Evolutionary conservation across 2,329 filamentous ascomycete species (phyloP).

Genomic region (Diaporthe amygdali): DNA sequence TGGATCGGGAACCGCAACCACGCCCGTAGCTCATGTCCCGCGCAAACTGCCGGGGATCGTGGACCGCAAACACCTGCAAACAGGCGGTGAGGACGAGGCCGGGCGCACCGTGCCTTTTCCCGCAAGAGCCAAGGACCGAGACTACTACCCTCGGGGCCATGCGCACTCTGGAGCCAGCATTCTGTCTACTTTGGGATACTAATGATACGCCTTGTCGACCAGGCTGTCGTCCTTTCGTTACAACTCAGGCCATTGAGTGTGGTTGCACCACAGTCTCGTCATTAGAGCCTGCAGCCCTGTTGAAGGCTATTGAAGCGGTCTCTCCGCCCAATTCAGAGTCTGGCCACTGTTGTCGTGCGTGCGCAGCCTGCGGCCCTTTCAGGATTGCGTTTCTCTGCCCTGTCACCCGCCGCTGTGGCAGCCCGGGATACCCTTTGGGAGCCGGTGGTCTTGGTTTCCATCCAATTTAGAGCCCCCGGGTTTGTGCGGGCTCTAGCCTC

Average conservation of each 20-base stretch:
- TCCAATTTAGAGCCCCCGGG: not conserved
- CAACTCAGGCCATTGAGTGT: not conserved
- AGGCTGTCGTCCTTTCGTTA: not conserved
- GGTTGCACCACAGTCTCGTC: not conserved
- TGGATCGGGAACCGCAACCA: not conserved
- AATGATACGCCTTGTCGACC: not conserved
- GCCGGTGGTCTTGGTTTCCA: not conserved
- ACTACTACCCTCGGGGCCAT: not conserved
- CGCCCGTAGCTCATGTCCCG: not conserved
- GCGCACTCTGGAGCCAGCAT: not conserved
- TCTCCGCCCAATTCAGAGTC: not conserved
- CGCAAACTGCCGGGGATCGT: conserved; percentile 18
- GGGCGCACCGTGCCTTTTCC: not conserved
- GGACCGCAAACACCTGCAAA: conserved; percentile 19
- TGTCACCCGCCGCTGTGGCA: not conserved
- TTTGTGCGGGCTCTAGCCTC: not conserved
- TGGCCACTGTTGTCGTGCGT: not conserved
- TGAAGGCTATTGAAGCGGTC: not conserved
- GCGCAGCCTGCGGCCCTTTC: not conserved
- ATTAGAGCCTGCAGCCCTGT: not conserved
- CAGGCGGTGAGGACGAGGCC: conserved; percentile 19
- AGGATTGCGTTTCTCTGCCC: not conserved
- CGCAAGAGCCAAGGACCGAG: not conserved
- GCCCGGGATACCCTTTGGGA: not conserved
- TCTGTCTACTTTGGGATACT: not conserved